Conservation (phyloP, 2,329 filamentous ascomycete species). For the Colletotrichum endophyticum region DNA sequence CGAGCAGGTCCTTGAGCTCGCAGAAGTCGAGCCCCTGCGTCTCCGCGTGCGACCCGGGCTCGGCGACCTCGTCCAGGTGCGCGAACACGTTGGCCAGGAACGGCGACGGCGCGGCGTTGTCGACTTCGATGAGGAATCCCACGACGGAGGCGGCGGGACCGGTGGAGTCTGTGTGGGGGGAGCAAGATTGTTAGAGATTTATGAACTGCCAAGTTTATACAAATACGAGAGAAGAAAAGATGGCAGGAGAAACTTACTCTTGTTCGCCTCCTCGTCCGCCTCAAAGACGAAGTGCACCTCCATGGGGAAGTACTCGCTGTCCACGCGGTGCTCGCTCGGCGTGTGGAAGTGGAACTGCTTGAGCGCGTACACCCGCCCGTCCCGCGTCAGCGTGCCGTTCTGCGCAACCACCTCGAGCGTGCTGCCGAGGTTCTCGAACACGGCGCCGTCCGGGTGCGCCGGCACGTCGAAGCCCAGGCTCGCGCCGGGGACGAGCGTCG, state of each 20-base stretch:
- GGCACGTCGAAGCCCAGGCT: constrained; percentile 40
- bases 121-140: constrained; percentile 40
- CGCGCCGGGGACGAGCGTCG: constrained; percentile 28
- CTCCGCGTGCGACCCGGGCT: constrained; percentile 39
- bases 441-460: constrained; percentile 36
- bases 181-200: background rate
- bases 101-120: constrained; percentile 17
- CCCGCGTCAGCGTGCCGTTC: constrained; percentile 50
- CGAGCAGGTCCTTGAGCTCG: constrained; percentile 39
- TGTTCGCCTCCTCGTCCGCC: constrained; percentile 26
- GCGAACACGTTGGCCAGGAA: constrained; percentile 42
- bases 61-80: constrained; percentile 40
- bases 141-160: constrained; percentile 37
- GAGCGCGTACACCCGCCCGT: constrained; percentile 44
- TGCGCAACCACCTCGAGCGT: constrained; percentile 53
- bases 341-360: constrained; percentile 67
- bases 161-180: constrained; percentile 21
- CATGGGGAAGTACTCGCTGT: constrained; percentile 42
- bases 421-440: constrained; percentile 56
- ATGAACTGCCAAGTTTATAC: background rate
- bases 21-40: constrained; percentile 47
- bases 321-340: constrained; percentile 61
- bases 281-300: constrained; percentile 48
- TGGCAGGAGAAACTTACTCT: background rate
- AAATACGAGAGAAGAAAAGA: background rate